A percentile compares a stretch with the other conserved stretches of the same genome.
phyloP scores from a whole-genome alignment of 73 alveolate species.

The Tetrahymena elliotti region DNA sequence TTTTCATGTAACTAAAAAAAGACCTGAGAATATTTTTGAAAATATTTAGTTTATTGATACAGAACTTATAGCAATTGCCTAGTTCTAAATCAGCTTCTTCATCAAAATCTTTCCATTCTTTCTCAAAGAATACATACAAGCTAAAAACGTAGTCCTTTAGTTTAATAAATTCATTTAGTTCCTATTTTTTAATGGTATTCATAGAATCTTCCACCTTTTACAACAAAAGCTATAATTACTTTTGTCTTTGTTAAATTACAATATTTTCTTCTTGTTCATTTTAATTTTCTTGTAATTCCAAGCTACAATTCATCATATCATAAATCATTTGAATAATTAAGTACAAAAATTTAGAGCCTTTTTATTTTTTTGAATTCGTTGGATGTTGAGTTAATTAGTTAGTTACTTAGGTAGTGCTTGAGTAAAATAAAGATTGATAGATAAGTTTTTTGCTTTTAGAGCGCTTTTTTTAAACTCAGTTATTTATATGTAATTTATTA shows the following conservation, averaged over 20 bases:
- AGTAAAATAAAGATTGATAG: too few relatives aligned
- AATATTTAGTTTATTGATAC: background rate
- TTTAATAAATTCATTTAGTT: background rate
- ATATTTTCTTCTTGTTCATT: background rate
- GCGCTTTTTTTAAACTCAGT: too few relatives aligned
- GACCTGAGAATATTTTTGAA: background rate
- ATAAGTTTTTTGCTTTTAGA: too few relatives aligned
- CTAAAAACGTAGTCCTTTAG: background rate
- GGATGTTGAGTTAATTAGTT: too few relatives aligned
- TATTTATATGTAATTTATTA: too few relatives aligned
- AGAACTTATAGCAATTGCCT: background rate
- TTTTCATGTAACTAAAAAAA: background rate
- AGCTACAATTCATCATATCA: too few relatives aligned
- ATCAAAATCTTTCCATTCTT: background rate
- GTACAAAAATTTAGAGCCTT: too few relatives aligned
- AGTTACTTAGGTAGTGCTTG: too few relatives aligned
- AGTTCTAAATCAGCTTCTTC: background rate
- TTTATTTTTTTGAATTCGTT: too few relatives aligned
- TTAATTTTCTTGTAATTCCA: background rate
- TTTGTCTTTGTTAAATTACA: background rate
- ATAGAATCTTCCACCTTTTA: background rate
- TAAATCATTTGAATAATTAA: too few relatives aligned
- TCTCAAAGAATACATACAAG: background rate
- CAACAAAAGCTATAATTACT: background rate
- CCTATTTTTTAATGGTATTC: background rate